These are phyloP conservation scores for Lycium ferocissimum DNA, from an alignment of 257 asterid species.

Conservation along the genomic window DNA sequence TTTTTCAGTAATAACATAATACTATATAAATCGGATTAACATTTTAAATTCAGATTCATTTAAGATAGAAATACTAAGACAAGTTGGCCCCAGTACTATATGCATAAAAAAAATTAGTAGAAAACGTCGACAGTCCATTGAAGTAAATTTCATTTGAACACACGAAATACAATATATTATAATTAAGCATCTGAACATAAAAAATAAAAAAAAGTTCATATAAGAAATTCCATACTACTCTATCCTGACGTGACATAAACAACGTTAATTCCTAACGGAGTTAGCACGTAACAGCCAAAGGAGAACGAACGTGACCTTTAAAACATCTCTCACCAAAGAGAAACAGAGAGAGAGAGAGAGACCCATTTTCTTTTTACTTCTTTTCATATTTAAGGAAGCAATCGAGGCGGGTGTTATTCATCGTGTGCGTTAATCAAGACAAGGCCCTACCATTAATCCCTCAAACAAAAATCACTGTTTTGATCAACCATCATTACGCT, in stretches of 20 bases:
- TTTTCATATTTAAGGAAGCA: not conserved
- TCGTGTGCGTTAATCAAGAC: slow-evolving; percentile 29
- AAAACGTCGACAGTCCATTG: too few relatives aligned
- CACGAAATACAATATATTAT: too few relatives aligned
- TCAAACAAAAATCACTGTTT: slow-evolving; percentile 39
- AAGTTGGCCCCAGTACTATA: too few relatives aligned
- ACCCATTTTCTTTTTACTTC: not conserved
- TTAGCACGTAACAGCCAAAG: slow-evolving; percentile 8
- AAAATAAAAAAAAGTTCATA: too few relatives aligned
- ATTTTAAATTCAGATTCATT: too few relatives aligned
- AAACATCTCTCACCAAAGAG: slow-evolving; percentile 31
- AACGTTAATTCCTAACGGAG: not conserved
- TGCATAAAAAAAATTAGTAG: too few relatives aligned
- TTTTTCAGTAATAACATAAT: too few relatives aligned
- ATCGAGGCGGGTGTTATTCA: slow-evolving; percentile 38
- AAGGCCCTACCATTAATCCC: slow-evolving; percentile 51
- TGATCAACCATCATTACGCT: slow-evolving; percentile 52
- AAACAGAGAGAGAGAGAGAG: slow-evolving; percentile 36
- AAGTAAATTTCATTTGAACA: too few relatives aligned
- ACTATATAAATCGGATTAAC: too few relatives aligned
- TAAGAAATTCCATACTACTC: too few relatives aligned
- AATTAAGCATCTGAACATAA: too few relatives aligned
- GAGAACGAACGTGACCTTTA: not conserved
- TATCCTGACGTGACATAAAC: slow-evolving; percentile 26
- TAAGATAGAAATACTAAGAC: too few relatives aligned